Evolutionary conservation across 1,284 basidiomycete genomes (phyloP).

Genomic region (Mycena sp.): DNA sequence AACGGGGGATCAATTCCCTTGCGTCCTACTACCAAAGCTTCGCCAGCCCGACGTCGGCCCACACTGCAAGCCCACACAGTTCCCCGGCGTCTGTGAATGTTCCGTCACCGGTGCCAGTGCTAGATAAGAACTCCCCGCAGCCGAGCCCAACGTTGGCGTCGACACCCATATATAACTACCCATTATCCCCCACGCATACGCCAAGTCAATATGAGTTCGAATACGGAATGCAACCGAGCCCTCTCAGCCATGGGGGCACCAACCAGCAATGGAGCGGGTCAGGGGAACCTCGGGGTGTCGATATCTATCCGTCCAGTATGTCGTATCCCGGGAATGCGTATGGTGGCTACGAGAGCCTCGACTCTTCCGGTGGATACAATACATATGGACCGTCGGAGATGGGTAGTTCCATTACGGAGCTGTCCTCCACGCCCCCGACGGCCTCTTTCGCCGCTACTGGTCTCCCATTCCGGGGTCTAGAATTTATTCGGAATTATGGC

Average conservation of each 20-base stretch:
- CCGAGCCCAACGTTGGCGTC: constrained; percentile 53
- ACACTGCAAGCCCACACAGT: constrained; percentile 65
- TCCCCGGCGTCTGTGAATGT: constrained; percentile 77
- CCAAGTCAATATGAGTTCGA: constrained; percentile 60
- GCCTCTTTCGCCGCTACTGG: constrained; percentile 73
- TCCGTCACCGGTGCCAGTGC: constrained; percentile 68
- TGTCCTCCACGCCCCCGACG: constrained; percentile 65
- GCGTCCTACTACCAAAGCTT: constrained; percentile 59
- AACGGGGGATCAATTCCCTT: constrained; percentile 45
- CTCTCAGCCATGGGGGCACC: constrained; percentile 49
- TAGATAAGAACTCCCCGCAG: constrained; percentile 49
- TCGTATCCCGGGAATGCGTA: constrained; percentile 40
- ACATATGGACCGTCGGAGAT: constrained; percentile 14
- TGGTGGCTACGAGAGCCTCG: constrained; percentile 10
- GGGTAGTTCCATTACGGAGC: constrained; percentile 42
- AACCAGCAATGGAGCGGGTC: constrained; percentile 35
- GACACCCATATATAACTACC: constrained; percentile 53
- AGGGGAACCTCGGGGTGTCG: constrained; percentile 42
- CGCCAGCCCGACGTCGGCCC: constrained; percentile 58
- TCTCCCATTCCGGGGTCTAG: constrained; percentile 80
- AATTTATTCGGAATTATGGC: constrained; percentile 79
- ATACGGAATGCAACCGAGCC: constrained; percentile 58
- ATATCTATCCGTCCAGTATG: constrained; percentile 45
- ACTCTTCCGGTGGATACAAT: constrained; percentile 4
- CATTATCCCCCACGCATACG: constrained; percentile 54